These are phyloP conservation scores for Panaeolus papilionaceus DNA, from an alignment of 768 basidiomycete genomes.

Conservation along the genomic window DNA sequence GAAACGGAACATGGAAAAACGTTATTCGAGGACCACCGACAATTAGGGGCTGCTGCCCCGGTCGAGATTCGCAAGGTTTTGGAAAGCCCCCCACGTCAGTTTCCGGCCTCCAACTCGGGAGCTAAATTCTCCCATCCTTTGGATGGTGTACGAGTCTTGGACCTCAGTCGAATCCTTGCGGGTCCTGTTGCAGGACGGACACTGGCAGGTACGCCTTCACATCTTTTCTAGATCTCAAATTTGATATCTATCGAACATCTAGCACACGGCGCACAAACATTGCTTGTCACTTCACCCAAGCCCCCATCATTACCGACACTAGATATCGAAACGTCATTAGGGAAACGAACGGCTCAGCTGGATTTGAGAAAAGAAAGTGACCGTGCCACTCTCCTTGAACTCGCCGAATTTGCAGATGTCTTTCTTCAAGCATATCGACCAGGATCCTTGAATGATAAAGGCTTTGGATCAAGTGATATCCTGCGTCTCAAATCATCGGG, in stretches of 20 bases:
- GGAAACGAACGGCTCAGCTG: constrained; percentile 68
- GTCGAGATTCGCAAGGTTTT: constrained; percentile 35
- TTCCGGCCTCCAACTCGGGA: constrained; percentile 22
- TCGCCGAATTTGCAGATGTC: constrained; percentile 55
- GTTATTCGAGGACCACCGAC: not conserved
- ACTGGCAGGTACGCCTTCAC: constrained; percentile 50
- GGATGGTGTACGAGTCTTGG: constrained; percentile 58
- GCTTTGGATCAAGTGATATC: constrained; percentile 52
- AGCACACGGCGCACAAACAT: constrained; percentile 66
- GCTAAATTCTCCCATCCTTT: constrained; percentile 39
- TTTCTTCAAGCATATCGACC: constrained; percentile 70
- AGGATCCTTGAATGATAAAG: constrained; percentile 50
- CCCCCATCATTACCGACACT: constrained; percentile 57
- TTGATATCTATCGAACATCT: not conserved
- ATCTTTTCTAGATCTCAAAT: not conserved
- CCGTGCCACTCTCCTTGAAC: constrained; percentile 36
- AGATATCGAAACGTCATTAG: constrained; percentile 65
- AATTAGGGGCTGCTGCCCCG: not conserved
- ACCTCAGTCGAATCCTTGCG: constrained; percentile 64
- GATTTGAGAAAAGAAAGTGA: constrained; percentile 47
- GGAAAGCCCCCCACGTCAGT: not conserved
- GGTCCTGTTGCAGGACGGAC: constrained; percentile 63
- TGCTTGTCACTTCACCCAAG: constrained; percentile 59
- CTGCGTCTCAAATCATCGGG: constrained; percentile 36
- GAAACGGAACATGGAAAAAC: not conserved